Base-by-base conservation (phyloP, 495 filamentous ascomycete species). In the Delitschia confertaspora region DNA sequence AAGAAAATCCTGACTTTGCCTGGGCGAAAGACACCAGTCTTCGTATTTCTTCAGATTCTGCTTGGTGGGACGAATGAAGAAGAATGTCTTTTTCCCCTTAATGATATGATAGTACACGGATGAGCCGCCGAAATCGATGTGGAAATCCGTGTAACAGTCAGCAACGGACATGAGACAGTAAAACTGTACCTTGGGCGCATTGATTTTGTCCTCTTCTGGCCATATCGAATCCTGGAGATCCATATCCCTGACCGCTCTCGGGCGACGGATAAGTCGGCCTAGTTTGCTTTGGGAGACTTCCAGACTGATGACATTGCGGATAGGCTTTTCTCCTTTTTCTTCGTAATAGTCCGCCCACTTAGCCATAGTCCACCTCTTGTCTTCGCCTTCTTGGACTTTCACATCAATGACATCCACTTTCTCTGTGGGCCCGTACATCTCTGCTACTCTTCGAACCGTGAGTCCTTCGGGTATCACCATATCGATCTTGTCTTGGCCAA, bases 151-250 rank as follows among this genome's bases (percentile, higher is more conserved):
- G 46, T 81, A 86, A 47, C 79, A 83, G 57, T 86, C 79, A 14
- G 79, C 77, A 13, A 86, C 82, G 21, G 82, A 86, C 82, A 86
- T 86, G 26, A 86, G 61, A 56, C 75, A 81, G 63, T 83, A 83
- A 50, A 81, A 80, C 41, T 82, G 78, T 6, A 83, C 79, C 45
- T 75, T 76, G 3, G 77, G 76, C 21, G 65, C 73, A 43, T 77
- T 74, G 13, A 66, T 71, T 47, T 74, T 70, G 33, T 79, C 65
- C 33, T 79, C 78, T 33, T 70, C 63, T 6, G 79, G 80, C 82
- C 82, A 86, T 7, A 85, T 79, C 1, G 73, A 65, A 58, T 86
- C 82, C 55, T 80, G 77, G 19, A 86, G 66, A 57, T 86, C 82
- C 24, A 82, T 65, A 42, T 84, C 79, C 21, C 81, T 74, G 6